These are phyloP conservation scores for Coniferiporia sulphurascens DNA, from an alignment of 1,284 basidiomycete species.

Conservation along the genomic window DNA sequence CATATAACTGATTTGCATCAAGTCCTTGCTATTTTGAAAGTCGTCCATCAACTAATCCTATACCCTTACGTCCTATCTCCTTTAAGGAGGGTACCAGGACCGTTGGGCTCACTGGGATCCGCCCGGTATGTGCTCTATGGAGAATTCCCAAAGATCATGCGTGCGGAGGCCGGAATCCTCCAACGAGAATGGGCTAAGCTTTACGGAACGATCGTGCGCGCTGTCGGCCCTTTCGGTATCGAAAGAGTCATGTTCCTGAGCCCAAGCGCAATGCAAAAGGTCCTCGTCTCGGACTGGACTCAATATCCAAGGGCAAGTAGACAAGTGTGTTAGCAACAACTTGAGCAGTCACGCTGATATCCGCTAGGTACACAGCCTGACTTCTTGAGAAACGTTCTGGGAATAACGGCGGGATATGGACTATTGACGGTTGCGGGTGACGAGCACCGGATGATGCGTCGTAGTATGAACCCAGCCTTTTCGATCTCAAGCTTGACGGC, in stretches of 20 bases:
- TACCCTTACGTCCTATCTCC: conserved; percentile 40
- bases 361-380: conserved; percentile 29
- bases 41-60: conserved; percentile 29
- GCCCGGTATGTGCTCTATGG: conserved; percentile 34
- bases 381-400: conserved; percentile 39
- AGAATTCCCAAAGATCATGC: conserved; percentile 31
- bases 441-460: conserved; percentile 44
- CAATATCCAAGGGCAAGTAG: conserved; percentile 39
- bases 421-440: conserved; percentile 43
- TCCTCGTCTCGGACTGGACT: conserved; percentile 41
- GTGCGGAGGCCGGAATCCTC: conserved; percentile 39
- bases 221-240: conserved; percentile 41
- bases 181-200: conserved; percentile 42
- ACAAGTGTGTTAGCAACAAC: neutral
- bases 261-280: conserved; percentile 39
- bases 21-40: conserved; percentile 15
- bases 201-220: conserved; percentile 38
- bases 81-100: conserved; percentile 39
- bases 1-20: neutral
- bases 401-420: conserved; percentile 40
- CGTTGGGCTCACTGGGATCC: conserved; percentile 24
- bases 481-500: conserved; percentile 40
- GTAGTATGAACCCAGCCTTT: conserved; percentile 47
- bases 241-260: conserved; percentile 40
- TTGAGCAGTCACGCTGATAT: neutral